Percentiles rank a stretch among this genome's conserved stretches.
Conservation (phyloP, 305 asterid species). For the Fraxinus baroniana region DNA sequence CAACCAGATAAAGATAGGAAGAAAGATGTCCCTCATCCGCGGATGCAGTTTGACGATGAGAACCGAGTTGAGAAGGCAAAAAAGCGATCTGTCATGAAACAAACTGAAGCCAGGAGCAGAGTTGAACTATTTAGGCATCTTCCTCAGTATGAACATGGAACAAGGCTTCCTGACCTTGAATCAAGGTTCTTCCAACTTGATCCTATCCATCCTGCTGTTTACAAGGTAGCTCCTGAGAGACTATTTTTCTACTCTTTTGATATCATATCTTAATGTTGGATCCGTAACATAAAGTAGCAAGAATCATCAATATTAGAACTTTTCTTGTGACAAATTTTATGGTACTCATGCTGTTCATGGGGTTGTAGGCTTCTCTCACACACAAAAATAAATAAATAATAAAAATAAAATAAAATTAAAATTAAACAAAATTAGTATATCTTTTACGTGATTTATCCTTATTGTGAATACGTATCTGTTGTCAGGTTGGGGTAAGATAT, state of each 20-base stretch:
- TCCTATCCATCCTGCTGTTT: constrained; percentile 79
- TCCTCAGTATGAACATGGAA: constrained; percentile 91
- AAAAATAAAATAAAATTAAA: too few relatives aligned
- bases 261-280: neutral
- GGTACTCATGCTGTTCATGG: neutral
- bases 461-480: constrained; percentile 18
- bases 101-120: constrained; percentile 73
- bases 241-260: neutral
- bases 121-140: constrained; percentile 90
- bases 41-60: constrained; percentile 91
- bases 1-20: constrained; percentile 75
- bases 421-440: too few relatives aligned
- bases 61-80: constrained; percentile 86
- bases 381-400: too few relatives aligned
- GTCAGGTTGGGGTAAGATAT: constrained; percentile 82
- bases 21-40: constrained; percentile 85
- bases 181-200: constrained; percentile 72
- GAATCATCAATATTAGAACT: neutral
- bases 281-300: constrained; percentile 11
- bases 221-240: constrained; percentile 48
- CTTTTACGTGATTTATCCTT: neutral
- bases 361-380: neutral
- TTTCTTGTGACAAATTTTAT: neutral
- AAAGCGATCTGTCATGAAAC: constrained; percentile 77
- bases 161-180: constrained; percentile 64